These are phyloP conservation scores for Arthrobotrys megalospora DNA, from an alignment of 2,329 filamentous ascomycete genomes.

Conservation along the genomic window DNA sequence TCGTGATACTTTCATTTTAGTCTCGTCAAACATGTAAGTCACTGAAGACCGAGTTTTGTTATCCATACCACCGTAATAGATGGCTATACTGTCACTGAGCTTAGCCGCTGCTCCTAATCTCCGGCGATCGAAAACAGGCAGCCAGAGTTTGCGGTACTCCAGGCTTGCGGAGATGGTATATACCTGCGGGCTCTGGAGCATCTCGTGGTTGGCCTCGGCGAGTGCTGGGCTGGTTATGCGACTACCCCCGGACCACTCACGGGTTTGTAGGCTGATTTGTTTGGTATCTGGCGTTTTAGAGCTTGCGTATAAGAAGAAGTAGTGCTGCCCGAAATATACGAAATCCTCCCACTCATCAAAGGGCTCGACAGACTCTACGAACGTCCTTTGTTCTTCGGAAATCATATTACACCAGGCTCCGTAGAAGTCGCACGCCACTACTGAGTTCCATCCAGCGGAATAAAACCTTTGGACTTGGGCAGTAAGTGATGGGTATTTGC, in stretches of 20 bases:
- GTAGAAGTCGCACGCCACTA: conserved; percentile 81
- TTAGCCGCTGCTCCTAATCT: conserved; percentile 29
- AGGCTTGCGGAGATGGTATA: neutral
- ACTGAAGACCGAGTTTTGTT: conserved; percentile 44
- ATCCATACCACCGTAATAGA: conserved; percentile 53
- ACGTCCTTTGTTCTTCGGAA: conserved; percentile 72
- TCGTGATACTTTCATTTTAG: conserved; percentile 5
- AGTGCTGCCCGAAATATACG: conserved; percentile 85
- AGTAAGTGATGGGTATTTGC: conserved; percentile 77
- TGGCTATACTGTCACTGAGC: neutral
- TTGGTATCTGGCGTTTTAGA: conserved; percentile 65
- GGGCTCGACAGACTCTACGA: conserved; percentile 79
- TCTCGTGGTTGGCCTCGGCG: too few relatives aligned
- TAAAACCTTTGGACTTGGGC: conserved; percentile 79
- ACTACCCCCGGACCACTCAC: conserved; percentile 33
- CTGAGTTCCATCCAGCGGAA: conserved; percentile 77
- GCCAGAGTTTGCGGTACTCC: neutral
- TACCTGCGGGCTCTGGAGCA: neutral
- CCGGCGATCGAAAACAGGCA: conserved; percentile 31
- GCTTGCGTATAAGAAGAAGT: conserved; percentile 81
- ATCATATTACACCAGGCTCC: conserved; percentile 82
- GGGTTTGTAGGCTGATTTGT: neutral
- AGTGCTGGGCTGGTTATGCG: neutral
- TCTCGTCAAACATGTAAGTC: conserved; percentile 27
- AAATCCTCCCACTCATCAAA: conserved; percentile 99